A percentile compares a stretch with the other conserved stretches of the same genome.
Conservation (phyloP, 1,284 basidiomycete genomes). For the Cryptococcus floricola region DNA sequence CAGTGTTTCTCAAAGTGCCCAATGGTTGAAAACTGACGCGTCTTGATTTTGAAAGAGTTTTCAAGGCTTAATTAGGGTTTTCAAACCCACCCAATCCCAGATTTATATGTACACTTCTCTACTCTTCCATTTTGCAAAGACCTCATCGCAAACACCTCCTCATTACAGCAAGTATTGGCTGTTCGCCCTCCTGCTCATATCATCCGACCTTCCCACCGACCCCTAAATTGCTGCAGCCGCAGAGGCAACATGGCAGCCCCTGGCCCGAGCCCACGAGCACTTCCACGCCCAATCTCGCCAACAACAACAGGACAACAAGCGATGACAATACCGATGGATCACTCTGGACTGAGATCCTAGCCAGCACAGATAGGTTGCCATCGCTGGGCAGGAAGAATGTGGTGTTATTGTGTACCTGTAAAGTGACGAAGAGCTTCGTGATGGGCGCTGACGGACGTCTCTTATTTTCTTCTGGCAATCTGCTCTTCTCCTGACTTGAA, state of each 20-base stretch:
- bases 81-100: no score
- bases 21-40: no score
- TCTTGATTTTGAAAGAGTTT: no score
- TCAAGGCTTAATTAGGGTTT: no score
- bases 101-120: background rate
- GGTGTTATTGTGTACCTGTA: conserved; percentile 70
- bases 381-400: conserved; percentile 72
- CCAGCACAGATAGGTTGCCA: conserved; percentile 75
- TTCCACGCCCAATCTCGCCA: background rate
- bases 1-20: accelerated
- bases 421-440: background rate
- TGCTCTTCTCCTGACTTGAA: no score
- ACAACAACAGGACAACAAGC: background rate
- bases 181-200: background rate
- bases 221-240: background rate
- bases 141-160: background rate
- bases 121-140: background rate
- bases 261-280: background rate
- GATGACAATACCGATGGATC: background rate
- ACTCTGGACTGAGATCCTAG: conserved; percentile 87
- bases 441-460: background rate
- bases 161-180: background rate
- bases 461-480: background rate
- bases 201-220: background rate
- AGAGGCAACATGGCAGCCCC: background rate